phyloP scores from a whole-genome alignment of 371 early-diverging fungal genomes.

The Saksenaea vasiformis region DNA sequence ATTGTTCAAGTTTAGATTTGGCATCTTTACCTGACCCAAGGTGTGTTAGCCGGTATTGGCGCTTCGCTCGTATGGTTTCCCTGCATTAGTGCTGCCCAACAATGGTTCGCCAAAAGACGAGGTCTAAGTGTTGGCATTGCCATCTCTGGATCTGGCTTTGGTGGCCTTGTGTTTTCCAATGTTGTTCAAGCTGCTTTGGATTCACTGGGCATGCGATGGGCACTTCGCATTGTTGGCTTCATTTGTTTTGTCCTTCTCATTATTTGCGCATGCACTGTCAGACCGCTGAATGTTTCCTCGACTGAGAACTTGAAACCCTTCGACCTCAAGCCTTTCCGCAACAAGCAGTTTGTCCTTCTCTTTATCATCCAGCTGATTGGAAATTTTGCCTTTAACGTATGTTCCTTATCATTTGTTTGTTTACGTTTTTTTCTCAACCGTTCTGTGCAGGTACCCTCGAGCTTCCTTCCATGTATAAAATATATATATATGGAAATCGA shows the following conservation, averaged over 20 bases:
- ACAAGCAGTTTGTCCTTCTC: conserved; percentile 31
- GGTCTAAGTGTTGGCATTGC: conserved; percentile 73
- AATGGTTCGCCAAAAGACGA: conserved; percentile 69
- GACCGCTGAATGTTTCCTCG: conserved; percentile 40
- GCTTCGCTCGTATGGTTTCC: conserved; percentile 67
- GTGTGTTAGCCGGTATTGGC: conserved; percentile 55
- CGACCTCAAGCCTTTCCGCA: conserved; percentile 32
- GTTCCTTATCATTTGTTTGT: background rate
- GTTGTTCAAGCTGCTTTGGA: conserved; percentile 46
- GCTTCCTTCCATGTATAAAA: conserved; percentile 30
- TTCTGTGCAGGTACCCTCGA: conserved; percentile 21
- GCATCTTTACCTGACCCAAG: conserved; percentile 28
- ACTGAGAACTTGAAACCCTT: conserved; percentile 6
- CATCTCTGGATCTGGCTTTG: conserved; percentile 63
- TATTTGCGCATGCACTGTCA: conserved; percentile 46
- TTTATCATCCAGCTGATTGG: conserved; percentile 38
- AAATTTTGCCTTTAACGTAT: conserved; percentile 45
- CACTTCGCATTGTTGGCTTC: conserved; percentile 65
- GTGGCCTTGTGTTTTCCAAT: conserved; percentile 59
- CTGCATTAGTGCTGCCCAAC: conserved; percentile 62
- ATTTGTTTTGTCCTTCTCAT: conserved; percentile 49
- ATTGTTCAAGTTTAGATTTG: conserved; percentile 15
- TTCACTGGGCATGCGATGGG: conserved; percentile 55
- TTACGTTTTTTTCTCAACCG: background rate
- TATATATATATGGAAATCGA: too few relatives aligned